Percentiles rank a stretch among this genome's conserved stretches.
Evolutionary conservation across 768 basidiomycete genomes (phyloP).

Genomic region (Boletus rubropictus): DNA sequence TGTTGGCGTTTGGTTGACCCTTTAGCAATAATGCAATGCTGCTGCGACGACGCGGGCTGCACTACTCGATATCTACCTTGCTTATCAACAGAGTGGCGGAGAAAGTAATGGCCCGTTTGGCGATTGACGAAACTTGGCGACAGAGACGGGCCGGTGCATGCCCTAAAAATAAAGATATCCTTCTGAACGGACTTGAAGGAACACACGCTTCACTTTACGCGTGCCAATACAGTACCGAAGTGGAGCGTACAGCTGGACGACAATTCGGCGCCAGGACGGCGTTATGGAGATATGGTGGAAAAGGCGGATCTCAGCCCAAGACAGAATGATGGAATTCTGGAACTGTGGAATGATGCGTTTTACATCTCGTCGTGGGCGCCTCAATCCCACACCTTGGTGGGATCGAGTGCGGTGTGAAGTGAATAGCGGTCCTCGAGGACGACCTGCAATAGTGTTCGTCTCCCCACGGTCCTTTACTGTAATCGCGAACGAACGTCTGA

Average conservation of each 20-base stretch:
- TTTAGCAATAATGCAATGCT: neutral
- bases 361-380: neutral
- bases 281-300: neutral
- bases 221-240: neutral
- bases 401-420: slow-evolving; percentile 1
- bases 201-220: neutral
- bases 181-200: neutral
- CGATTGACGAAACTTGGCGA: slow-evolving; percentile 31
- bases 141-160: neutral
- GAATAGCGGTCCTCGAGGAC: neutral
- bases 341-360: neutral
- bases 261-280: slow-evolving; percentile 4
- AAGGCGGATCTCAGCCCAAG: neutral
- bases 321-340: neutral
- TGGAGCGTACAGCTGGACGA: neutral
- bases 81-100: slow-evolving; percentile 58
- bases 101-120: slow-evolving; percentile 50
- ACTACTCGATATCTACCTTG: slow-evolving; percentile 34
- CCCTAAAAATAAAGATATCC: neutral
- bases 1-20: neutral
- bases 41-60: no score
- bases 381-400: neutral
- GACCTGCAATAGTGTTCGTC: neutral
- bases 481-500: neutral
- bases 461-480: neutral